Conservation (phyloP, 495 filamentous ascomycete species). For the Neurospora cerealis region DNA sequence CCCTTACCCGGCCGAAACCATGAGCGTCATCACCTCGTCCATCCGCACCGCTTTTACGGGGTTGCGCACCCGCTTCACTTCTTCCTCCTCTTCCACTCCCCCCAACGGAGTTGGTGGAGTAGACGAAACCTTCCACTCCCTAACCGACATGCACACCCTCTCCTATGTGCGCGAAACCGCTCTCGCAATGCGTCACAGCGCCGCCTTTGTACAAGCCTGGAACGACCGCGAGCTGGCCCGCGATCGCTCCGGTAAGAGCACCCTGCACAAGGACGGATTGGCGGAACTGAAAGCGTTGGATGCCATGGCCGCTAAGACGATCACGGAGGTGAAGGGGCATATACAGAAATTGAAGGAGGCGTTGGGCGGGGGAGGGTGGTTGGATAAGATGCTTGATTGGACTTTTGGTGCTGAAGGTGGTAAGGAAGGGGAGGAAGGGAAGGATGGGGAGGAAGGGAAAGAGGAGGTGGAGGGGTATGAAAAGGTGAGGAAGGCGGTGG, state of each 20-base stretch:
- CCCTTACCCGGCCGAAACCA: slow-evolving; percentile 1
- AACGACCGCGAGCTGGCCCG: slow-evolving; percentile 27
- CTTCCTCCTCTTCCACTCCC: too few species aligned
- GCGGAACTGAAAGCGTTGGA: slow-evolving; percentile 29
- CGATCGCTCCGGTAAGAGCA: slow-evolving; percentile 27
- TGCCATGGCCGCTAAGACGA: slow-evolving; percentile 14
- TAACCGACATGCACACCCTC: slow-evolving; percentile 18
- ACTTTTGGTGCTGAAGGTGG: slow-evolving; percentile 2
- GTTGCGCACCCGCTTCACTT: slow-evolving; percentile 14
- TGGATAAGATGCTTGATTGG: slow-evolving; percentile 24
- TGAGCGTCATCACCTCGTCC: slow-evolving; percentile 6
- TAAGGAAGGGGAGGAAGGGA: not conserved
- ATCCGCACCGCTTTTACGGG: slow-evolving; percentile 10
- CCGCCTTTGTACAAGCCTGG: slow-evolving; percentile 19
- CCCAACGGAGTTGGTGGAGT: too few species aligned
- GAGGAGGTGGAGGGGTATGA: not conserved
- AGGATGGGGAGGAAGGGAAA: not conserved
- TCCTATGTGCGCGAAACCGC: slow-evolving; percentile 28
- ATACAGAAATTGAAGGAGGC: slow-evolving; percentile 22
- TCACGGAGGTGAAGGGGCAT: slow-evolving; percentile 21
- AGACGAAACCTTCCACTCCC: not conserved
- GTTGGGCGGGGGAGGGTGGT: slow-evolving; percentile 29
- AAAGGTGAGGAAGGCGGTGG: slow-evolving; percentile 9
- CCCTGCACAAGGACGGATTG: slow-evolving; percentile 24
- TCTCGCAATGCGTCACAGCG: slow-evolving; percentile 22